Evolutionary conservation across 208 protist species (phyloP).

Genomic region (Trichomonas vaginalis): DNA sequence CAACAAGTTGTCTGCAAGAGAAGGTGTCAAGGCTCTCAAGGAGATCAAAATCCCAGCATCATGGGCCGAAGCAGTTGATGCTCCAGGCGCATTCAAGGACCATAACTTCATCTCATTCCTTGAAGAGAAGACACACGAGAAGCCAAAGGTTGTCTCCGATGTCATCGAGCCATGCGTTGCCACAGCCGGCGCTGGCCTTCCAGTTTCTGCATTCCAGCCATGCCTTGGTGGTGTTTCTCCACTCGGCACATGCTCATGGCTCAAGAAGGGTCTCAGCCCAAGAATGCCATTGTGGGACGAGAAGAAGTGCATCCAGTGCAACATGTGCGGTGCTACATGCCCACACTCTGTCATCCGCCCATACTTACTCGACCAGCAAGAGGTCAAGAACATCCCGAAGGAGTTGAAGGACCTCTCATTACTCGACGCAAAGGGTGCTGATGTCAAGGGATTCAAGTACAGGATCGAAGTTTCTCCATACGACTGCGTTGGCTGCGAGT

Average conservation of each 20-base stretch:
- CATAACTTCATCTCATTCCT: background rate
- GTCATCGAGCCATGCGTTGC: background rate
- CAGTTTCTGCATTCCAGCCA: background rate
- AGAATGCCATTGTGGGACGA: slow-evolving; percentile 42
- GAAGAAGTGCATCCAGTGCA: slow-evolving; percentile 54
- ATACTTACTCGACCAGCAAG: slow-evolving; percentile 34
- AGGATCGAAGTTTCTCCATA: slow-evolving; percentile 42
- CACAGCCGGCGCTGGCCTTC: background rate
- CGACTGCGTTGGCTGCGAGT: slow-evolving; percentile 52
- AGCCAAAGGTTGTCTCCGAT: background rate
- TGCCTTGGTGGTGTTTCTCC: background rate
- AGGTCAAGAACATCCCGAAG: background rate
- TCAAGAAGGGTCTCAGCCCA: background rate
- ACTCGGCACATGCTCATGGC: background rate
- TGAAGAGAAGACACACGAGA: background rate
- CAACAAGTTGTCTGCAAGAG: background rate
- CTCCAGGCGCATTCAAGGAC: background rate
- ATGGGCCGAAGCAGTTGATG: background rate
- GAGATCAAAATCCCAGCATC: background rate
- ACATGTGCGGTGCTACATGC: slow-evolving; percentile 45
- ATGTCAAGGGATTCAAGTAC: slow-evolving; percentile 35
- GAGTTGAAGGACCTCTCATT: background rate
- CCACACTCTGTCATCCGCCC: slow-evolving; percentile 54
- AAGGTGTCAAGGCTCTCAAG: background rate
- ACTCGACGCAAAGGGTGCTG: slow-evolving; percentile 22